A percentile compares a stretch with the other conserved stretches of the same genome.
Evolutionary conservation across 2,329 filamentous ascomycete species (phyloP).

Genomic region (Trichophyton rubrum): DNA sequence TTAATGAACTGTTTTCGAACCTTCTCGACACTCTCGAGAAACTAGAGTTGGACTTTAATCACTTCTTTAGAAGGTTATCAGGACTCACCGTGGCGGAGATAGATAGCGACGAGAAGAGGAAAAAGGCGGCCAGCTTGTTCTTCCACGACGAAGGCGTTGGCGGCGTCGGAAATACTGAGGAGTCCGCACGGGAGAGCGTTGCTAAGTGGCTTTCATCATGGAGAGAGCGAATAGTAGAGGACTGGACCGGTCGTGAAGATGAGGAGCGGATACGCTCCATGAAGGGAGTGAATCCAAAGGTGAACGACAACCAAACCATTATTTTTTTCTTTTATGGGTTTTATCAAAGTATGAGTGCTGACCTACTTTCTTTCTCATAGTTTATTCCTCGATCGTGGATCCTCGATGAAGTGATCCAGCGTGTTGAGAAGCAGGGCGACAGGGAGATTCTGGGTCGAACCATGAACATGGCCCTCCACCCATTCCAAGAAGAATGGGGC

Average conservation of each 20-base stretch:
- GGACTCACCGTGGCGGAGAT: conserved; percentile 50
- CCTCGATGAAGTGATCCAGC: conserved; percentile 79
- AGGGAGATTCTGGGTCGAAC: conserved; percentile 62
- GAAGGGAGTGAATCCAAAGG: conserved; percentile 78
- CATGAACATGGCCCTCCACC: conserved; percentile 71
- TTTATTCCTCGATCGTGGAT: conserved; percentile 88
- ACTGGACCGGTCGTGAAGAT: conserved; percentile 57
- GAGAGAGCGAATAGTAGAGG: conserved; percentile 57
- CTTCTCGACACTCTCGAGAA: conserved; percentile 69
- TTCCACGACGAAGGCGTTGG: conserved; percentile 65
- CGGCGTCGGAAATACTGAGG: conserved; percentile 46
- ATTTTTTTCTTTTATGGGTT: too few species aligned
- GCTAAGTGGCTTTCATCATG: conserved; percentile 73
- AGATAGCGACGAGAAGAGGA: conserved; percentile 50
- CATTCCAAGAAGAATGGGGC: conserved; percentile 60
- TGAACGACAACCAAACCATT: conserved; percentile 14
- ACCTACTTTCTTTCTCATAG: conserved; percentile 18
- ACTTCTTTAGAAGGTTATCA: conserved; percentile 76
- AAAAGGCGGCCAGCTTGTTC: conserved; percentile 57
- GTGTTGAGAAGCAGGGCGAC: conserved; percentile 75
- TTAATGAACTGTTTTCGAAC: conserved; percentile 68
- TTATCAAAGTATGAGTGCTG: neutral
- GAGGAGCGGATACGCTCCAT: conserved; percentile 56
- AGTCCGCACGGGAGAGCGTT: conserved; percentile 53
- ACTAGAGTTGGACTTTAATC: conserved; percentile 81